Base-by-base conservation (phyloP, 2,329 filamentous ascomycete genomes). In the Penicillium sp. region DNA sequence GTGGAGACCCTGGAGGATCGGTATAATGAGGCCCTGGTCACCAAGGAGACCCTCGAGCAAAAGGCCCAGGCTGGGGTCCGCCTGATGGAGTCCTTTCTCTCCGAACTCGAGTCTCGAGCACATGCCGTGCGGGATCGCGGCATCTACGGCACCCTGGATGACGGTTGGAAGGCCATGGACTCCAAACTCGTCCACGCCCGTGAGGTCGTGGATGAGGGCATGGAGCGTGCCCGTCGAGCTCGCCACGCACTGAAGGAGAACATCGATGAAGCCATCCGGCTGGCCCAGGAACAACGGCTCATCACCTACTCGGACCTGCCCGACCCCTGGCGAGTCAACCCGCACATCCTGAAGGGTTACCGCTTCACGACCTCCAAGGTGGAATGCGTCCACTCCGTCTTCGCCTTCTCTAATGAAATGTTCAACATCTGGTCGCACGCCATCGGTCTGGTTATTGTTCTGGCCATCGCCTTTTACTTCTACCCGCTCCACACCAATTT, bases 351-450 rank as follows among this genome's bases (percentile, higher is more conserved):
- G 48, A 86, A 85, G 50, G 94, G 94, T 16, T 99, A 99, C 72
- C 92, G 94, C 48, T 99, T 99, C 79, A 89, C 86, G 57, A 91
- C 96, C 67, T 92, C 90, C 55, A 96, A 96, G 73, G 79, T 93
- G 52, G 93, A 93, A 64, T 97, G 93, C 71, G 80, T 97, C 48
- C 84, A 85, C 48, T 96, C 92, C 19, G 86, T 91, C 58, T 92
- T 96, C 68, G 83, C 85, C 59, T 79, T 94, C 54, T 95, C 91
- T 60, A 99, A 99, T 75, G 94, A 99, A 76, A 84, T 89, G 36
- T 88, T 97, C 79, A 99, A 99, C 76, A 99, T 99, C 69, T 99
- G 94, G 94, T 93, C 92, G 2, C 94, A 99, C 71, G 85, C 89
- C 11, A 83, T 99, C 26, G 94, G 94, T 16, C 82, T 97, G n/a